Percentiles rank a stretch among this genome's conserved stretches.
Conservation (phyloP, 164 flowering plant species). For the Chloranthus sessilifolius region DNA sequence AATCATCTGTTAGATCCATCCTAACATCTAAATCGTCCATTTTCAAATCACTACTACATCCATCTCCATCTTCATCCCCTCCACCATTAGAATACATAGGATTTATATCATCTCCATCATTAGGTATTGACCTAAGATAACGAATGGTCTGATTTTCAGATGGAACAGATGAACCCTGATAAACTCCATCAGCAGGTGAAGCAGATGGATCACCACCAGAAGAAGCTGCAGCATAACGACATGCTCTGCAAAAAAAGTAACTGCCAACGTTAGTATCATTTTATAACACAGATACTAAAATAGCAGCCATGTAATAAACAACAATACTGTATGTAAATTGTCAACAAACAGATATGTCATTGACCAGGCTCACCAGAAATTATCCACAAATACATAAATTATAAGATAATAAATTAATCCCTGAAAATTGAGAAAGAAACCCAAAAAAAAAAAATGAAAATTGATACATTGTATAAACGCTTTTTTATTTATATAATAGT, state of each 20-base stretch:
- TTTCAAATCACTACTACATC: constrained; percentile 21
- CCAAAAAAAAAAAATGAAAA: no score
- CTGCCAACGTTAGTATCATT: no score
- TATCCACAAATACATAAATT: no score
- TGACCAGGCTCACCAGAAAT: no score
- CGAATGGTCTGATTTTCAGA: constrained; percentile 28
- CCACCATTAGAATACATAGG: constrained; percentile 21
- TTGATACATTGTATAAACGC: no score
- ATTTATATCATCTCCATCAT: constrained; percentile 24
- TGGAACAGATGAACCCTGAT: constrained; percentile 17
- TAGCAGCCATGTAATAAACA: no score
- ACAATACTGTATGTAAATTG: no score
- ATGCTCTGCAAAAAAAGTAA: constrained; percentile 24
- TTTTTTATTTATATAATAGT: no score
- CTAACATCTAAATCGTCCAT: constrained; percentile 52
- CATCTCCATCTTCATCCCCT: constrained; percentile 25
- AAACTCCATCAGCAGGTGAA: constrained; percentile 21
- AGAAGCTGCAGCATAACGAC: constrained; percentile 19
- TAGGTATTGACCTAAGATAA: constrained; percentile 21
- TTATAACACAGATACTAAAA: no score
- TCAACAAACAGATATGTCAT: no score
- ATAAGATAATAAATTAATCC: no score
- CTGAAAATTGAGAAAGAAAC: no score
- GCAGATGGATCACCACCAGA: constrained; percentile 21
- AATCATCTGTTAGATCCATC: constrained; percentile 95